A percentile compares a stretch with the other conserved stretches of the same genome.
Conservation (phyloP, 495 filamentous ascomycete species). For the Lasiosphaeria ovina region DNA sequence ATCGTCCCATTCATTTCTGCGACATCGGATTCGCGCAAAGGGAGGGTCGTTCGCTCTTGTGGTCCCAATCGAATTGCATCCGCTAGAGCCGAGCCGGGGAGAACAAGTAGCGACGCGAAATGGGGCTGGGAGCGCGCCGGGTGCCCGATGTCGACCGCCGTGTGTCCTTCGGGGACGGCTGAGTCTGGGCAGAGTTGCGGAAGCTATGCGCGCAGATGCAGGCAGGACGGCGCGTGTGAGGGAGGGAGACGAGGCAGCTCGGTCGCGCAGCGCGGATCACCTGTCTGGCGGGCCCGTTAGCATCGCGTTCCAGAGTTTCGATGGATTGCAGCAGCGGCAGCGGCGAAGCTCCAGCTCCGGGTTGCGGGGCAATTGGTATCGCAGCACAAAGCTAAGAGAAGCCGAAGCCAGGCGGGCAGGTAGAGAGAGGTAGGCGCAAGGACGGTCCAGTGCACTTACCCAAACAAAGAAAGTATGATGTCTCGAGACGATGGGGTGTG, state of each 20-base stretch:
- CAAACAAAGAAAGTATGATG: conserved; percentile 4
- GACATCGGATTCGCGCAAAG: conserved; percentile 29
- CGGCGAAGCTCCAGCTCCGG: conserved; percentile 1
- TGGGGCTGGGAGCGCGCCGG: not conserved
- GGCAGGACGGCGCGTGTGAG: too few species aligned
- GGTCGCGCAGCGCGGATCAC: too few species aligned
- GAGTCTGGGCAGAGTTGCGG: too few species aligned
- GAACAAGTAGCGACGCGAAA: not conserved
- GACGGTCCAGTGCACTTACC: conserved; percentile 2
- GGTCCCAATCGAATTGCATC: not conserved
- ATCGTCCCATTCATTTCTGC: conserved; percentile 42
- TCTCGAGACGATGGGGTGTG: not conserved
- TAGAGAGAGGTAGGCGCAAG: not conserved
- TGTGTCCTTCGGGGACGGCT: too few species aligned
- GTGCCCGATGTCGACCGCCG: not conserved
- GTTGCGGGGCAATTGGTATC: conserved; percentile 29
- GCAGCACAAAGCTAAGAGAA: too few species aligned
- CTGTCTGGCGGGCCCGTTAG: too few species aligned
- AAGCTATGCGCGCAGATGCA: too few species aligned
- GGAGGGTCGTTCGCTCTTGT: conserved; percentile 6
- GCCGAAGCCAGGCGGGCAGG: conserved; percentile 5
- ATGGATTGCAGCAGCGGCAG: not conserved
- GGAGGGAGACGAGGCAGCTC: too few species aligned
- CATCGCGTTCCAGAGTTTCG: too few species aligned
- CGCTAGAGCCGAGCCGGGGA: not conserved